Conservation (phyloP, 139 green algal genomes). For the Deuterostichococcus epilithicus region DNA sequence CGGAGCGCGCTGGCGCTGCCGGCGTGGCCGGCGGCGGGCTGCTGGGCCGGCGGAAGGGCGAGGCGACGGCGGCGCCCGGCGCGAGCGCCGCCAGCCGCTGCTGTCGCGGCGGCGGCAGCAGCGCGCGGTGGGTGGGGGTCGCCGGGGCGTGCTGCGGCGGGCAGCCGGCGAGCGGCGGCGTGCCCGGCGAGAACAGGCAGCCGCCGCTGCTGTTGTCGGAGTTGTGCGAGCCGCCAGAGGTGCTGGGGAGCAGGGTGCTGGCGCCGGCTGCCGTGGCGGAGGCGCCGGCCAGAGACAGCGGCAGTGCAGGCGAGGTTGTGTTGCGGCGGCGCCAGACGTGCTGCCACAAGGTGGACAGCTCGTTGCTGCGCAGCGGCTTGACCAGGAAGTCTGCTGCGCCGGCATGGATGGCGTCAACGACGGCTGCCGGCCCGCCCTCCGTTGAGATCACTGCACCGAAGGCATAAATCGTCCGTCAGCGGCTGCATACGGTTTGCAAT, state of each 20-base stretch:
- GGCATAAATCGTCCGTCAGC: background rate
- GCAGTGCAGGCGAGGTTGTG: background rate
- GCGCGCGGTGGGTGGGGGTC: background rate
- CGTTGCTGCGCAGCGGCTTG: constrained; percentile 72
- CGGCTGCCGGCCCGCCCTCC: constrained; percentile 7
- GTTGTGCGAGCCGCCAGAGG: background rate
- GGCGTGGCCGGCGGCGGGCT: background rate
- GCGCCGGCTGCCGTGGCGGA: background rate
- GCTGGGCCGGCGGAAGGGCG: background rate
- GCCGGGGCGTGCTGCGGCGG: background rate
- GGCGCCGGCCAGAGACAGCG: background rate
- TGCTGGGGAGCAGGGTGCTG: background rate
- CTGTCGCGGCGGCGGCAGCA: background rate
- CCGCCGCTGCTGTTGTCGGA: constrained; percentile 6
- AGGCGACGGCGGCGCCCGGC: background rate
- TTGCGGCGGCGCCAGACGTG: constrained; percentile 43
- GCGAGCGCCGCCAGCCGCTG: background rate
- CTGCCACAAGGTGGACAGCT: constrained; percentile 72
- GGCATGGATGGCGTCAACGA: constrained; percentile 17
- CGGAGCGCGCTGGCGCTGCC: background rate
- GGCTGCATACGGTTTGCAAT: too few relatives aligned
- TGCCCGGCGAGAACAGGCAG: background rate
- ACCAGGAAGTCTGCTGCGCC: constrained; percentile 71
- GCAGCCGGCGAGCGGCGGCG: background rate
- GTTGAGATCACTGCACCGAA: constrained; percentile 16